phyloP scores from a whole-genome alignment of 108 stramenopile species.

The Phaeodactylum tricornutum region DNA sequence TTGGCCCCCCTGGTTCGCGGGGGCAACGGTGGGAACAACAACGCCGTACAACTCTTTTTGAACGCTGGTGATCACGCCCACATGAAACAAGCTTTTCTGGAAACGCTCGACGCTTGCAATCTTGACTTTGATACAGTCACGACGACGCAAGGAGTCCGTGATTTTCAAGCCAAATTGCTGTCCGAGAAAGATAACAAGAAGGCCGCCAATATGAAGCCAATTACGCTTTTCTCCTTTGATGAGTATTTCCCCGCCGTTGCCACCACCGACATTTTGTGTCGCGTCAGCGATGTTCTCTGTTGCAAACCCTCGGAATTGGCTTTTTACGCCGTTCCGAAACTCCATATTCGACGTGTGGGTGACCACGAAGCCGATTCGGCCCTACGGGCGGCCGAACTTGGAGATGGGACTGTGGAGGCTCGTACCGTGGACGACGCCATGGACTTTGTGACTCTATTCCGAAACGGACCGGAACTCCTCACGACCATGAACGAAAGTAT shows the following conservation, averaged over 20 bases:
- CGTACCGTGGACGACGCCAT: constrained; percentile 64
- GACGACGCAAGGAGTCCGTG: constrained; percentile 46
- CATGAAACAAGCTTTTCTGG: constrained; percentile 73
- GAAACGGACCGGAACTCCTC: constrained; percentile 40
- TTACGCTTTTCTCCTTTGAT: constrained; percentile 77
- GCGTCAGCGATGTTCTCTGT: constrained; percentile 77
- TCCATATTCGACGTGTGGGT: constrained; percentile 88
- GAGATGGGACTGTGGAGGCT: constrained; percentile 83
- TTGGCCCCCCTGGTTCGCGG: constrained; percentile 43
- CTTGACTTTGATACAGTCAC: constrained; percentile 56
- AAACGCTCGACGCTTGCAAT: constrained; percentile 45
- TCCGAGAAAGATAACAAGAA: constrained; percentile 31
- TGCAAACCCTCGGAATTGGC: constrained; percentile 88
- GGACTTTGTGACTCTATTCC: constrained; percentile 60
- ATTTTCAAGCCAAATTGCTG: constrained; percentile 53
- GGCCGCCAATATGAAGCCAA: constrained; percentile 23
- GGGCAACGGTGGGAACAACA: too few species aligned
- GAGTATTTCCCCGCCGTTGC: constrained; percentile 91
- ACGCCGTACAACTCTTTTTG: constrained; percentile 79
- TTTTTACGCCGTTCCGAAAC: constrained; percentile 85
- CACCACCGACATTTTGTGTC: constrained; percentile 82
- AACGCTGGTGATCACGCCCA: constrained; percentile 87
- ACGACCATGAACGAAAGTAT: constrained; percentile 66
- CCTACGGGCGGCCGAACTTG: constrained; percentile 70
- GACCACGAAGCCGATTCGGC: constrained; percentile 89